Evolutionary conservation across 2,329 filamentous ascomycete species (phyloP), one percentile per base, ranked within the genome.

Genomic region (Trichoderma harzianum): DNA sequence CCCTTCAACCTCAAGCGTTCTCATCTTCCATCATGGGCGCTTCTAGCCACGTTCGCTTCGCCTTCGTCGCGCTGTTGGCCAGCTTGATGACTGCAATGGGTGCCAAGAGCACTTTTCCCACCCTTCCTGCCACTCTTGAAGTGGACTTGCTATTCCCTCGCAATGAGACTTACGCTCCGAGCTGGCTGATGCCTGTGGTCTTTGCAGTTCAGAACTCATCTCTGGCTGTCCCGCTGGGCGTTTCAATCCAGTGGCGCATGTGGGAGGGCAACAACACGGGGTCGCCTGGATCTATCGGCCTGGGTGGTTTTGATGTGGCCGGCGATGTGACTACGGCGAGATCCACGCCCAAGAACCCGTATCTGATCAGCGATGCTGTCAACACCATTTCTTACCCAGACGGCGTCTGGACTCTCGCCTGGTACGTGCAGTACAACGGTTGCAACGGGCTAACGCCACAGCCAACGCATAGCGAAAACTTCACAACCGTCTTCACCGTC

Each of bases 81-180:
- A 24, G 61, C 21, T 47, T 63, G 24, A 63, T 63, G 61, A 47
- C 61, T 30, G 36, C 36, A 43, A 63, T 63, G 24, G 36, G 36
- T 21, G 21, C 18, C 21, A 30, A 47, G 4, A 43, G 24, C 16
- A 24, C 7, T 28, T 26, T 3, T 63, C 30, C n/a, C 12, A 43
- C 60, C 24, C 6, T 43, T 43, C 34, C 63, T 14, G 63, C 34
- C 14, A 26, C 18, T 12, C 32, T 70, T 30, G 69, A 71, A 61
- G 55, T 71, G 4, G 69, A 71, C 69, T 39, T 71, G 8, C 39
- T 71, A 24, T 71, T 71, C 36, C 69, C 69, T 32, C 69, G 63
- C 69, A 71, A 71, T 39, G 62, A 32, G 32, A 71, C 69, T 11
- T 71, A 67, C 63, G 26, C 47, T 65, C 69, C 69, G 14, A 24